Evolutionary conservation across 257 asterid genomes (phyloP).

Genomic region (Nicotiana tabacum): DNA sequence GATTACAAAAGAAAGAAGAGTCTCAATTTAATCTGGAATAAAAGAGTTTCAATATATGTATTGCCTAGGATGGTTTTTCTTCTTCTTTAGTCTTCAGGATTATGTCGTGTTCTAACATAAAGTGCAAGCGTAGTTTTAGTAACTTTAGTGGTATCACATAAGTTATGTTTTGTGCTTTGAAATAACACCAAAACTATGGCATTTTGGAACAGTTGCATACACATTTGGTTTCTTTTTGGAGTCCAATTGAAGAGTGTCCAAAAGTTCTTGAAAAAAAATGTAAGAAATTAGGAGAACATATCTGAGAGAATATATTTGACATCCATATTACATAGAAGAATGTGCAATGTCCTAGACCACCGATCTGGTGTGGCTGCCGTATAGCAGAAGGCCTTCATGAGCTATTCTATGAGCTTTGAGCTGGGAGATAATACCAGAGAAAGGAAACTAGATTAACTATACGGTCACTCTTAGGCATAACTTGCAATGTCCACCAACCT

Average conservation of each 20-base stretch:
- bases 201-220: background rate
- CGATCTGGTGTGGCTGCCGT: background rate
- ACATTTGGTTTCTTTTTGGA: background rate
- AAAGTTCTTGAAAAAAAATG: background rate
- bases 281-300: background rate
- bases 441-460: background rate
- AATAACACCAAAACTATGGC: background rate
- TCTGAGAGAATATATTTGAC: background rate
- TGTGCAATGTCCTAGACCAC: constrained; percentile 2
- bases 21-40: background rate
- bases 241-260: background rate
- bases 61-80: background rate
- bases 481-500: background rate
- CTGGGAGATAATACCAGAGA: background rate
- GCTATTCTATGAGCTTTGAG: background rate
- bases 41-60: background rate
- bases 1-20: background rate
- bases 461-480: background rate
- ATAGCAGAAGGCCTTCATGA: background rate
- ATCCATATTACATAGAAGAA: background rate
- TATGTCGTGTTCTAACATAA: background rate
- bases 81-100: constrained; percentile 5
- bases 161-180: background rate
- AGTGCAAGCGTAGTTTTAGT: background rate
- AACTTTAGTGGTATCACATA: background rate